Evolutionary conservation across 2,329 filamentous ascomycete genomes (phyloP).

Genomic region (Fusarium brachygibbosum): DNA sequence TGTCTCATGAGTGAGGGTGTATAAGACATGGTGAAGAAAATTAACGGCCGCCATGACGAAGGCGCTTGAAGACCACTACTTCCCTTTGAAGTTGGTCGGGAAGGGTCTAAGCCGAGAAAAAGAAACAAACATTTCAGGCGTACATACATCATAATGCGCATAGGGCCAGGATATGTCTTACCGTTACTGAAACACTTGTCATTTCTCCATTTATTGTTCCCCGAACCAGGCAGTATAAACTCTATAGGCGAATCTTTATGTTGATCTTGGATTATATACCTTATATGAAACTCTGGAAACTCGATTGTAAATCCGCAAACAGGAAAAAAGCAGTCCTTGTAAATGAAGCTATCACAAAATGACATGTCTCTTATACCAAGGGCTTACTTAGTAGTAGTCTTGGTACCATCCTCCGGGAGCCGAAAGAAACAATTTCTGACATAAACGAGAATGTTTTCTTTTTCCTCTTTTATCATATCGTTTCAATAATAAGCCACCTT

Average conservation of each 20-base stretch:
- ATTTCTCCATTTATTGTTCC: background rate
- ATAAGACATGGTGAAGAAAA: conserved; percentile 32
- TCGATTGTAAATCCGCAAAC: background rate
- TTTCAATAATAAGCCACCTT: background rate
- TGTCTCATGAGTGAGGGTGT: conserved; percentile 3
- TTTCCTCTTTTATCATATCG: no score
- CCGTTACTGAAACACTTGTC: background rate
- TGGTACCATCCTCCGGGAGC: background rate
- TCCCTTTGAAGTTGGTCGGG: background rate
- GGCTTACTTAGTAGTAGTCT: background rate
- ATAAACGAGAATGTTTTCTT: background rate
- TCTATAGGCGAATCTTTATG: background rate
- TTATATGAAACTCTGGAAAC: background rate
- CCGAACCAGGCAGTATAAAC: background rate
- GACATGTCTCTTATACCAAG: background rate
- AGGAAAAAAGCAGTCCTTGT: background rate
- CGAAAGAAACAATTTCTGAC: background rate
- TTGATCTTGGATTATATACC: no score
- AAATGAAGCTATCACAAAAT: background rate
- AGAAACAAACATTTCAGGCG: background rate
- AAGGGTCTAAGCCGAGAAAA: background rate
- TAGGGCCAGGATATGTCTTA: background rate
- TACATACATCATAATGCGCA: background rate
- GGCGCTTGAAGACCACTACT: no score
- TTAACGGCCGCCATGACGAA: conserved; percentile 11